A percentile compares a stretch with the other conserved stretches of the same genome.
Conservation (phyloP, 768 basidiomycete species). For the Cyathus striatus region DNA sequence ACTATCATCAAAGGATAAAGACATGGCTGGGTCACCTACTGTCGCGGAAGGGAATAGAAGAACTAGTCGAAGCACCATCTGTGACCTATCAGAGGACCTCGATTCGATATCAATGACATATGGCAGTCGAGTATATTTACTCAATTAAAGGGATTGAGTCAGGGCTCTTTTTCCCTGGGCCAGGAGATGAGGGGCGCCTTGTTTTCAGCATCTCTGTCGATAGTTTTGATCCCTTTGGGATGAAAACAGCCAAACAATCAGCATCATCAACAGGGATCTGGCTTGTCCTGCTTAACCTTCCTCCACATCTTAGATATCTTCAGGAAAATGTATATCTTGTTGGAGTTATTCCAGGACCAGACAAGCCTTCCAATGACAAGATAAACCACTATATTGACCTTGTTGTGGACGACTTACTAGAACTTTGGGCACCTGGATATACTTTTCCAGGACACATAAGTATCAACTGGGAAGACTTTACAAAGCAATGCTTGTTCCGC, state of each 20-base stretch:
- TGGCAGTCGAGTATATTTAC: conserved; percentile 13
- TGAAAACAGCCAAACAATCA: conserved; percentile 16
- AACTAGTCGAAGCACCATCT: conserved; percentile 12
- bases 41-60: conserved; percentile 19
- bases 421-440: conserved; percentile 25
- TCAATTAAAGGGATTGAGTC: conserved; percentile 9
- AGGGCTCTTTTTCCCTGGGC: conserved; percentile 15
- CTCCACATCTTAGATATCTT: conserved; percentile 23
- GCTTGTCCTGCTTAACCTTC: conserved; percentile 28
- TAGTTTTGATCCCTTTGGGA: conserved; percentile 21
- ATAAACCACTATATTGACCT: conserved; percentile 28
- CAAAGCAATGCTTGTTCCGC: conserved; percentile 21
- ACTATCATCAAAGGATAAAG: conserved; percentile 16
- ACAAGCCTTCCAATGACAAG: conserved; percentile 23
- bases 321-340: conserved; percentile 36
- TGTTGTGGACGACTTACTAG: conserved; percentile 28
- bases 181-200: conserved; percentile 11
- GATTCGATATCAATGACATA: conserved; percentile 14
- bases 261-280: conserved; percentile 18
- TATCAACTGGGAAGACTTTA: conserved; percentile 17
- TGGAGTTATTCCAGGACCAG: conserved; percentile 38
- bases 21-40: conserved; percentile 19
- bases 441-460: conserved; percentile 15
- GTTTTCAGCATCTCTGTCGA: conserved; percentile 18
- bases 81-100: background rate